phyloP scores from a whole-genome alignment of 2,329 filamentous ascomycete genomes.

The Trichoderma cornu-damae region DNA sequence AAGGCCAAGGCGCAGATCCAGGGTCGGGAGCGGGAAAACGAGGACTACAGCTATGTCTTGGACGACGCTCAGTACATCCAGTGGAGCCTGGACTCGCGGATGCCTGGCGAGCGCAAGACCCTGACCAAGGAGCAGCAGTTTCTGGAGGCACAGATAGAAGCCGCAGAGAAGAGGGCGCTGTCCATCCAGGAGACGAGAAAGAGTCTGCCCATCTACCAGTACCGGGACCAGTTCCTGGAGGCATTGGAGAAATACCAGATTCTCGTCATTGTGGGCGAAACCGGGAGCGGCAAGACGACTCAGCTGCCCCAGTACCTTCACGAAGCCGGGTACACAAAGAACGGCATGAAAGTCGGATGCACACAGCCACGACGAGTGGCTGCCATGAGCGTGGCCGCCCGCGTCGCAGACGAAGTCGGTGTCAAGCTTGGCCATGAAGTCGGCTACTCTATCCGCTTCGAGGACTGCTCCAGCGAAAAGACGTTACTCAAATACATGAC shows the following conservation, averaged over 20 bases:
- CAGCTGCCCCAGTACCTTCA: constrained; percentile 91
- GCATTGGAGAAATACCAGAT: constrained; percentile 83
- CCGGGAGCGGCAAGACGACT: constrained; percentile 91
- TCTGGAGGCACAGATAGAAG: constrained; percentile 75
- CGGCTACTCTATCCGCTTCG: constrained; percentile 91
- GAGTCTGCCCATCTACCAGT: constrained; percentile 83
- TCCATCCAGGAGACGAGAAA: constrained; percentile 90
- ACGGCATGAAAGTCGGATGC: constrained; percentile 79
- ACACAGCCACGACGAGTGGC: constrained; percentile 94
- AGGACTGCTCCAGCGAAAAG: constrained; percentile 86
- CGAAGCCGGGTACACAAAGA: constrained; percentile 83
- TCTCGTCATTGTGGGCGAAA: constrained; percentile 89
- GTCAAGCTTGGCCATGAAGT: constrained; percentile 88
- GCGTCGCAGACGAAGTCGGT: constrained; percentile 91
- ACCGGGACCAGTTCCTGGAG: constrained; percentile 77
- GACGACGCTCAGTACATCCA: constrained; percentile 85
- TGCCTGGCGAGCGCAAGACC: constrained; percentile 65
- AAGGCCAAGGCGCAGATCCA: constrained; percentile 85
- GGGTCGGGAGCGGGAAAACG: constrained; percentile 66
- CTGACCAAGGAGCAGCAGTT: constrained; percentile 74
- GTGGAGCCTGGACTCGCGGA: constrained; percentile 69
- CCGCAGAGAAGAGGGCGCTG: constrained; percentile 79
- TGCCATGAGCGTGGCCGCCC: constrained; percentile 94
- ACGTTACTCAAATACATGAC: constrained; percentile 95
- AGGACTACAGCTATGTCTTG: constrained; percentile 89